phyloP scores from a whole-genome alignment of 352 stramenopile species.

The Globisporangium emineosum region DNA sequence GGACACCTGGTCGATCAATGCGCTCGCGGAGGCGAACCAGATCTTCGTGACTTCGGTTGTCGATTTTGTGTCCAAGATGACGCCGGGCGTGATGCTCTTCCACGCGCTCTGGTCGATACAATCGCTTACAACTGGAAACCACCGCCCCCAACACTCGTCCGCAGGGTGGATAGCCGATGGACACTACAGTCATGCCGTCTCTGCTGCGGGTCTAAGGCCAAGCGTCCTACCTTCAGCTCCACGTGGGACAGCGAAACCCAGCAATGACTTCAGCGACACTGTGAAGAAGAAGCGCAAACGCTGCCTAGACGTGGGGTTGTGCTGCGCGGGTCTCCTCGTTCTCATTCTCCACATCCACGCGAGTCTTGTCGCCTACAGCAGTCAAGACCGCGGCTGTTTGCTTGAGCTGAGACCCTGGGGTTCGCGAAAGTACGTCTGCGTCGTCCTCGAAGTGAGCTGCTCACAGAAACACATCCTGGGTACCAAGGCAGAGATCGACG shows the following conservation, averaged over 20 bases:
- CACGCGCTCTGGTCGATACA: neutral
- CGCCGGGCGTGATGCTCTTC: neutral
- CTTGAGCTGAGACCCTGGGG: conserved; percentile 11
- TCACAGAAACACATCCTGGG: neutral
- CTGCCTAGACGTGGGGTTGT: conserved; percentile 3
- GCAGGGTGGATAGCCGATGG: neutral
- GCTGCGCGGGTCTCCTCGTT: conserved; percentile 1
- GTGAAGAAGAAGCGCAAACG: neutral
- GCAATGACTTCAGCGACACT: neutral
- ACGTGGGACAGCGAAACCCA: neutral
- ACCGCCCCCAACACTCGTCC: neutral
- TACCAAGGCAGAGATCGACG: neutral
- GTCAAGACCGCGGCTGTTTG: neutral
- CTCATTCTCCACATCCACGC: conserved; percentile 6
- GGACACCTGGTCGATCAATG: neutral
- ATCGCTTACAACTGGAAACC: neutral
- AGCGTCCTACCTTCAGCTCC: neutral
- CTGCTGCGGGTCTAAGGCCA: neutral
- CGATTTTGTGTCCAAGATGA: neutral
- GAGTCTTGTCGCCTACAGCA: neutral
- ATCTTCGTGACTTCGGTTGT: neutral
- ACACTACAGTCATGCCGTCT: neutral
- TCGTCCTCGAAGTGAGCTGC: conserved; percentile 16
- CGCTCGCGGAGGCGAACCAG: neutral
- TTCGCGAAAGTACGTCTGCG: neutral